Evolutionary conservation across 805 yeast genomes (phyloP).

Genomic region (Starmerella gropengiesseri): DNA sequence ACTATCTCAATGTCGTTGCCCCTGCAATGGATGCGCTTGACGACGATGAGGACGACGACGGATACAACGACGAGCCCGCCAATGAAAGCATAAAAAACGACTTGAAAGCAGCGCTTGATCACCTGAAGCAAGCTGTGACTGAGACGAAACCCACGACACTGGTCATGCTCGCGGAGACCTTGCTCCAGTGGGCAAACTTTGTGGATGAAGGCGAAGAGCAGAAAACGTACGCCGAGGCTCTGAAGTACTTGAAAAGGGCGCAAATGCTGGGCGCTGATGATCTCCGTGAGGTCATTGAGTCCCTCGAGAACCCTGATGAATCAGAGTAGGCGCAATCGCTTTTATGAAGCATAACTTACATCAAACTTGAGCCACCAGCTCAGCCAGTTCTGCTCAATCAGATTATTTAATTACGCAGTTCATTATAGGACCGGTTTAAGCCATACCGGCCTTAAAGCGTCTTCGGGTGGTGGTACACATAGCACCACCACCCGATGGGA

Average conservation of each 20-base stretch:
- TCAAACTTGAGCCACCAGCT: no score
- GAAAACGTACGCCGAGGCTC: slow-evolving; percentile 55
- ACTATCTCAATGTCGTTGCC: slow-evolving; percentile 26
- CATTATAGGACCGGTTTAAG: no score
- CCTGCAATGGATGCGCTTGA: slow-evolving; percentile 27
- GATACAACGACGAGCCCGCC: slow-evolving; percentile 19
- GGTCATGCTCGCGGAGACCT: slow-evolving; percentile 79
- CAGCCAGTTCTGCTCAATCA: no score
- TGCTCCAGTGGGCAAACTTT: slow-evolving; percentile 67
- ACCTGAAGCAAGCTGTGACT: slow-evolving; percentile 49
- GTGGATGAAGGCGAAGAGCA: slow-evolving; percentile 63
- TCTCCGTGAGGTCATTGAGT: slow-evolving; percentile 31
- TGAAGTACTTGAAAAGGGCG: slow-evolving; percentile 29
- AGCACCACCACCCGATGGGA: no score
- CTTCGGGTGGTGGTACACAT: no score
- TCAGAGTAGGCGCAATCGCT: background rate
- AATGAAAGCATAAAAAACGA: slow-evolving; percentile 25
- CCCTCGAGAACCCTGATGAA: slow-evolving; percentile 23
- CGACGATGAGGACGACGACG: slow-evolving; percentile 24
- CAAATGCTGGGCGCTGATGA: slow-evolving; percentile 31
- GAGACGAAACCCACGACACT: slow-evolving; percentile 69
- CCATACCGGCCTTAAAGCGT: background rate
- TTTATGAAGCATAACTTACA: no score
- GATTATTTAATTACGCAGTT: no score
- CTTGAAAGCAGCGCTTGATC: slow-evolving; percentile 39